phyloP scores from a whole-genome alignment of 345 rosid genomes.

The Euphorbia lathyris region DNA sequence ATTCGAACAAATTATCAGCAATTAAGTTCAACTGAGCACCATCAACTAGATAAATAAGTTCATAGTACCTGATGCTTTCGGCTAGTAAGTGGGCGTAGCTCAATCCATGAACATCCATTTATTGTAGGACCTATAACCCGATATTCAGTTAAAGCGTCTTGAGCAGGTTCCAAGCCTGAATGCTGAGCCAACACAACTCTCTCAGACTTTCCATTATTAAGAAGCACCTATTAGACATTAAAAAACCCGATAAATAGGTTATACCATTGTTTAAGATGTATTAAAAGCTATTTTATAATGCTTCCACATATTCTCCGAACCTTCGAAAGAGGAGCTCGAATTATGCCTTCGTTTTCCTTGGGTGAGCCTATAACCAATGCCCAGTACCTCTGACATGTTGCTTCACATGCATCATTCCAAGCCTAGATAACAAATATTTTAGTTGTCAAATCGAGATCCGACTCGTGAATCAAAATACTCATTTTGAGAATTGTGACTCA shows the following conservation, averaged over 20 bases:
- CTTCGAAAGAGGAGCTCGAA: slow-evolving; percentile 80
- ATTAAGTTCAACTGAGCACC: slow-evolving; percentile 2
- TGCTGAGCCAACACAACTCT: slow-evolving; percentile 66
- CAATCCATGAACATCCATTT: slow-evolving; percentile 94
- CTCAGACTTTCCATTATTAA: slow-evolving; percentile 90
- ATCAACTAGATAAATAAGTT: neutral
- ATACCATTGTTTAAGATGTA: neutral
- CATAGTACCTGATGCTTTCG: slow-evolving; percentile 82
- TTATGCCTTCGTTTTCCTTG: slow-evolving; percentile 69
- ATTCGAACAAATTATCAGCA: neutral
- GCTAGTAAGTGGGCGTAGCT: slow-evolving; percentile 70
- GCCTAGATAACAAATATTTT: slow-evolving; percentile 37
- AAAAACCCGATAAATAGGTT: neutral
- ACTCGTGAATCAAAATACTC: no score
- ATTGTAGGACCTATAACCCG: slow-evolving; percentile 78
- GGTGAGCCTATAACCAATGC: slow-evolving; percentile 90
- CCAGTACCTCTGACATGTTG: slow-evolving; percentile 73
- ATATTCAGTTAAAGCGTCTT: slow-evolving; percentile 80
- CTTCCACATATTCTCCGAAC: slow-evolving; percentile 26
- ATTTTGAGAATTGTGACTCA: no score
- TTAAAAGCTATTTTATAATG: neutral
- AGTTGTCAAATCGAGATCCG: no score
- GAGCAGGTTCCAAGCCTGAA: slow-evolving; percentile 69
- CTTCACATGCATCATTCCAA: slow-evolving; percentile 76
- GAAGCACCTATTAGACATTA: slow-evolving; percentile 59